phyloP scores from a whole-genome alignment of 805 yeast genomes.

The Saccharomycopsis malanga region DNA sequence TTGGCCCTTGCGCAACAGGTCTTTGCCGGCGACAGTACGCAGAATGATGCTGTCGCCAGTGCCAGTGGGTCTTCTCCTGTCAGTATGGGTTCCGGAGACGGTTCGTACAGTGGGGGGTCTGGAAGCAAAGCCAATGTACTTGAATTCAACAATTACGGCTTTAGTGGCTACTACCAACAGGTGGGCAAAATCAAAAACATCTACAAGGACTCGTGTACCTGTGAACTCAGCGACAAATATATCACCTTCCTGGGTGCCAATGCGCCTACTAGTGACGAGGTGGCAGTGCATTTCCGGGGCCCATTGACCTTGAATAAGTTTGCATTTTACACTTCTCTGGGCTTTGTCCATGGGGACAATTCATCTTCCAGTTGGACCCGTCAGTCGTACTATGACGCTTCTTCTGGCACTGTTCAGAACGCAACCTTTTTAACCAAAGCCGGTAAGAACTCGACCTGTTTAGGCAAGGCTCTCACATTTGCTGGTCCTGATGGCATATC shows the following conservation, averaged over 20 bases:
- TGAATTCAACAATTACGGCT: constrained; percentile 51
- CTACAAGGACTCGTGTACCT: constrained; percentile 39
- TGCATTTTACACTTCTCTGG: constrained; percentile 49
- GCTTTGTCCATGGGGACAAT: constrained; percentile 31
- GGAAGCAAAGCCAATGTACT: constrained; percentile 27
- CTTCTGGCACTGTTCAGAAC: constrained; percentile 63
- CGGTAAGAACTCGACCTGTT: constrained; percentile 53
- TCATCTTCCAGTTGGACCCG: constrained; percentile 56
- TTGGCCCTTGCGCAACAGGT: too few species aligned
- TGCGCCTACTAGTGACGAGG: constrained; percentile 60
- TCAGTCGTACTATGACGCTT: constrained; percentile 54
- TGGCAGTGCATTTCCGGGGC: constrained; percentile 75
- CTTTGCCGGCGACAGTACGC: too few species aligned
- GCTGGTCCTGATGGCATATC: constrained; percentile 52
- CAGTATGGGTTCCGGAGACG: too few species aligned
- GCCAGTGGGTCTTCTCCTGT: too few species aligned
- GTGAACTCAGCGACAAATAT: constrained; percentile 34
- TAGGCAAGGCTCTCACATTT: constrained; percentile 62
- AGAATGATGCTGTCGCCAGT: too few species aligned
- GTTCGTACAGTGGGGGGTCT: not conserved
- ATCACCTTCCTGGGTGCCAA: constrained; percentile 44
- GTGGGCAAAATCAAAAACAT: constrained; percentile 40
- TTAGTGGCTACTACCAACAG: constrained; percentile 42
- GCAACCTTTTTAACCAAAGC: constrained; percentile 64
- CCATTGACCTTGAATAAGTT: constrained; percentile 56